phyloP scores from a whole-genome alignment of 192 early-diverging fungal species.

The Podila minutissima region DNA sequence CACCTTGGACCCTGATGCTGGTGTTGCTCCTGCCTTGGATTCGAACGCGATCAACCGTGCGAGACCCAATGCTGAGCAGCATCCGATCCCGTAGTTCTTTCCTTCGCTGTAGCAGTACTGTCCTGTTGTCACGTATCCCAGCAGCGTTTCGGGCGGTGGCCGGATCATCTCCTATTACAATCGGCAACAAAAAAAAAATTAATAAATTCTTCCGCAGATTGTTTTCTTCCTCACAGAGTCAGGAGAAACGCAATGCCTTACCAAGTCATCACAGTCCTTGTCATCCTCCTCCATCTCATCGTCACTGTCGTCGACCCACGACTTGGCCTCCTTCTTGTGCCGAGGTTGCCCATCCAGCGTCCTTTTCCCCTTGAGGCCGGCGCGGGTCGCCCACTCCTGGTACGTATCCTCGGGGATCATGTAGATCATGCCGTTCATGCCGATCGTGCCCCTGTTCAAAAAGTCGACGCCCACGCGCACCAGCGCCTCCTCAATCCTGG shows the following conservation, averaged over 20 bases:
- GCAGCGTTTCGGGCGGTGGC: constrained; percentile 42
- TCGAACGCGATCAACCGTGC: constrained; percentile 53
- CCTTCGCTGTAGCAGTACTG: constrained; percentile 72
- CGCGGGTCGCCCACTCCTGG: constrained; percentile 51
- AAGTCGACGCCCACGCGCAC: constrained; percentile 64
- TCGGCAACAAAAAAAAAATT: neutral
- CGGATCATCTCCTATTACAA: constrained; percentile 49
- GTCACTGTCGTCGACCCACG: constrained; percentile 44
- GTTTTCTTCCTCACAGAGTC: neutral
- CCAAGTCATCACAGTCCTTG: constrained; percentile 26
- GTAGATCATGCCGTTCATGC: constrained; percentile 67
- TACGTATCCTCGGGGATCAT: constrained; percentile 55
- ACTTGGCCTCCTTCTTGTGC: constrained; percentile 33
- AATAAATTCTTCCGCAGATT: neutral
- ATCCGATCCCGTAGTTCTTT: constrained; percentile 70
- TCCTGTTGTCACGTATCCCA: constrained; percentile 81
- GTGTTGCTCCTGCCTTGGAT: constrained; percentile 24
- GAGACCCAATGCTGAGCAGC: constrained; percentile 63
- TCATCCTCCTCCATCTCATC: constrained; percentile 33
- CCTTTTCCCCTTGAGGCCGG: constrained; percentile 34
- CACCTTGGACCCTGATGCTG: constrained; percentile 8
- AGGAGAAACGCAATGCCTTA: neutral
- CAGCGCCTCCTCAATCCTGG: constrained; percentile 50
- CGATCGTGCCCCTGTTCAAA: constrained; percentile 58
- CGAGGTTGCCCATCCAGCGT: constrained; percentile 23